These are phyloP conservation scores for Gloeopeniophorella convolvens DNA, from an alignment of 768 basidiomycete genomes.

Conservation along the genomic window DNA sequence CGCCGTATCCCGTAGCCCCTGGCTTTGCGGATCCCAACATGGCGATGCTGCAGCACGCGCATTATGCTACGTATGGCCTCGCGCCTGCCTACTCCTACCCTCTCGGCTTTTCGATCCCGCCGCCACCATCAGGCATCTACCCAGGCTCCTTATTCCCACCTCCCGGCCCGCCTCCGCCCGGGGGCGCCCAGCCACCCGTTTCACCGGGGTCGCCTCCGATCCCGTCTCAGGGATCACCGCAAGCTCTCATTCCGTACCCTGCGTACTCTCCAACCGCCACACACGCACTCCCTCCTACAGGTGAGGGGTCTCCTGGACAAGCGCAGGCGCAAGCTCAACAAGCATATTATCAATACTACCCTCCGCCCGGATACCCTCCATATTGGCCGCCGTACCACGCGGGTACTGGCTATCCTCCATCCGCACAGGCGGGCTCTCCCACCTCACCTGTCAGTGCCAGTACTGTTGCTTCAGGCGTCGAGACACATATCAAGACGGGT, in stretches of 20 bases:
- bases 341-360: slow-evolving; percentile 17
- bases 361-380: slow-evolving; percentile 16
- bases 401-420: slow-evolving; percentile 5
- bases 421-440: slow-evolving; percentile 10
- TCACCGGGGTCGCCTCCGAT: slow-evolving; percentile 11
- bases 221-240: slow-evolving; percentile 5
- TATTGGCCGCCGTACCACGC: slow-evolving; percentile 19
- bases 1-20: slow-evolving; percentile 7
- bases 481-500: slow-evolving; percentile 17
- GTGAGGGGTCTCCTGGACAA: slow-evolving; percentile 8
- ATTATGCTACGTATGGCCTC: slow-evolving; percentile 17
- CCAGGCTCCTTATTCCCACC: slow-evolving; percentile 8
- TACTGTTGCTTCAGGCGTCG: slow-evolving; percentile 12
- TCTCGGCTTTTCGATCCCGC: slow-evolving; percentile 16
- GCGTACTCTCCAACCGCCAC: not conserved
- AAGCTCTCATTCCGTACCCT: slow-evolving; percentile 9
- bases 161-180: slow-evolving; percentile 6
- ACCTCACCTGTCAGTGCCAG: slow-evolving; percentile 18
- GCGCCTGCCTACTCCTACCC: slow-evolving; percentile 16
- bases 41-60: slow-evolving; percentile 20
- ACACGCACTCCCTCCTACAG: not conserved
- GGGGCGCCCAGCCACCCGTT: not conserved
- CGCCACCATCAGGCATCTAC: not conserved
- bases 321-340: slow-evolving; percentile 10
- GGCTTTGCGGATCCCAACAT: slow-evolving; percentile 15